phyloP scores from a whole-genome alignment of 1,139 yeast species.

The Taphrina communis region DNA sequence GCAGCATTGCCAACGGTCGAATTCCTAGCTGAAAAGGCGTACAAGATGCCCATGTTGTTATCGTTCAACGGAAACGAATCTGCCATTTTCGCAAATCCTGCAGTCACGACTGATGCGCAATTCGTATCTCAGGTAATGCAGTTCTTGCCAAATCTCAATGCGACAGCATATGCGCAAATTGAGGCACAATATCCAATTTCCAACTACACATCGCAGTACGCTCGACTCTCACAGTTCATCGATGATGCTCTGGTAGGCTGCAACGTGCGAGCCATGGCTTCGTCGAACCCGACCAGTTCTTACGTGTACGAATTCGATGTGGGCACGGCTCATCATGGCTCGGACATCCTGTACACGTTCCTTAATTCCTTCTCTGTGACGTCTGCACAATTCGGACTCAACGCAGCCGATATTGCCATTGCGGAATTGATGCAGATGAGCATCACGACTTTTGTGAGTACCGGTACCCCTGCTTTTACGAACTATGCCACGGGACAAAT shows the following conservation, averaged over 20 bases:
- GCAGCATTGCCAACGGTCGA: constrained; percentile 10
- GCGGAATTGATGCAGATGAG: constrained; percentile 11
- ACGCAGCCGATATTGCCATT: constrained; percentile 3
- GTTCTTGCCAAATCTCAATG: not conserved
- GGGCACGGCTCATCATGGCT: constrained; percentile 19
- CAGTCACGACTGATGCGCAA: constrained; percentile 5
- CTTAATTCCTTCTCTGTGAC: constrained; percentile 6
- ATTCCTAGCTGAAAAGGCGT: constrained; percentile 2
- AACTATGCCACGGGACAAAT: not conserved
- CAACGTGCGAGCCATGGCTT: constrained; percentile 4
- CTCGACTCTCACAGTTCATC: constrained; percentile 7
- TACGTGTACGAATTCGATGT: constrained; percentile 14
- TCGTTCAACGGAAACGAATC: constrained; percentile 8
- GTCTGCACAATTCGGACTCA: constrained; percentile 1
- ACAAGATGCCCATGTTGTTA: constrained; percentile 8
- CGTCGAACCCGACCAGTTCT: constrained; percentile 1
- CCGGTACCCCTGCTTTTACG: constrained; percentile 9
- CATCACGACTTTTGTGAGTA: constrained; percentile 6
- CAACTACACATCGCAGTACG: constrained; percentile 10
- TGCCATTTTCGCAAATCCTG: constrained; percentile 12
- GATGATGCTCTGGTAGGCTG: constrained; percentile 8
- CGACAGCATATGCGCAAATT: not conserved
- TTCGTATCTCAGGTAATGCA: not conserved
- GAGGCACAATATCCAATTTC: constrained; percentile 9
- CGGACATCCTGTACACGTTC: constrained; percentile 17